Evolutionary conservation across 2,329 filamentous ascomycete genomes (phyloP).

Genomic region (Diaporthe caulivora): DNA sequence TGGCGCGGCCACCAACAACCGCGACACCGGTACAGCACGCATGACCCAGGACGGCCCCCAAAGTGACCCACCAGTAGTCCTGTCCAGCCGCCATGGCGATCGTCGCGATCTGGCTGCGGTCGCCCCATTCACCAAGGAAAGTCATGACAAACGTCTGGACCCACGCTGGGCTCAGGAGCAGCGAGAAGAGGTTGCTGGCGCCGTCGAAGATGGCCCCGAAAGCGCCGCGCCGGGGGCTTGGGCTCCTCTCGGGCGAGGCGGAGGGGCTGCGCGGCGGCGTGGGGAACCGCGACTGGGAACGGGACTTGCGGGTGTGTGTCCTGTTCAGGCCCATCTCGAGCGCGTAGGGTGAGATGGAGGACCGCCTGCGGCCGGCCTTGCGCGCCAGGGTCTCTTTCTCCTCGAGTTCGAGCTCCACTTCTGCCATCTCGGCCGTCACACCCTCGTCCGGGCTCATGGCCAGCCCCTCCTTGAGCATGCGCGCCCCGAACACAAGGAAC

Average conservation of each 20-base stretch:
- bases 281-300: constrained; percentile 81
- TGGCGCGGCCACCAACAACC: constrained; percentile 90
- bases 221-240: constrained; percentile 59
- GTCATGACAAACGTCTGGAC: constrained; percentile 99
- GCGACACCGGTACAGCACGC: constrained; percentile 90
- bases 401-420: constrained; percentile 93
- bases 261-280: constrained; percentile 85
- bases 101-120: constrained; percentile 96
- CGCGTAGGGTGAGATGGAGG: constrained; percentile 79
- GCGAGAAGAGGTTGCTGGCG: constrained; percentile 85
- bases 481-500: constrained; percentile 90
- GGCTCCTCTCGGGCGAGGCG: constrained; percentile 76
- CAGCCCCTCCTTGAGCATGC: constrained; percentile 86
- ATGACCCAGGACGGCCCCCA: constrained; percentile 88
- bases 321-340: constrained; percentile 83
- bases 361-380: constrained; percentile 74
- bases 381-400: constrained; percentile 87
- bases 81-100: constrained; percentile 99
- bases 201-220: constrained; percentile 66
- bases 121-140: constrained; percentile 97
- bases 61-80: constrained; percentile 98
- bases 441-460: constrained; percentile 91
- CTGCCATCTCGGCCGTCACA: constrained; percentile 96
- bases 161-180: constrained; percentile 95
- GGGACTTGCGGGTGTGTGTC: constrained; percentile 69